Percentiles rank a stretch among this genome's conserved stretches.
Conservation (phyloP, 2,329 filamentous ascomycete genomes). For the Penicillium sp. region DNA sequence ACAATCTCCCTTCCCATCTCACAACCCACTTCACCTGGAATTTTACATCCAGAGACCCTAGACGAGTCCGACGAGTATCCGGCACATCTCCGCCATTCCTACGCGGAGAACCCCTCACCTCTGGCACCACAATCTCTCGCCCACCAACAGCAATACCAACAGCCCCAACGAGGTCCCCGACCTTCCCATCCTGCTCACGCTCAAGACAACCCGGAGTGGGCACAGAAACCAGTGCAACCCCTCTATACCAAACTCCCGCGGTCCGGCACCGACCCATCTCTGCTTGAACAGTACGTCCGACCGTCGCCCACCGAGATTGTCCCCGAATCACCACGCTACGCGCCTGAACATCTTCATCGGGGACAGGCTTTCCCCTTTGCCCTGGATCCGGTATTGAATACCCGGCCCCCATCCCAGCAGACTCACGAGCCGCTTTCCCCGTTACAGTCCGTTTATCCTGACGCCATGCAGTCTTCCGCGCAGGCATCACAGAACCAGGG, state of each 20-base stretch:
- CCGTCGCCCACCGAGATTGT: conserved; percentile 25
- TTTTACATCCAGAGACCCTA: conserved; percentile 7
- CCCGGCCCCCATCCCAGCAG: conserved; percentile 25
- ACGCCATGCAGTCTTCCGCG: conserved; percentile 26
- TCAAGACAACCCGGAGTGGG: conserved; percentile 17
- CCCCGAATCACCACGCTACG: conserved; percentile 15
- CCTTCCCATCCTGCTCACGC: conserved; percentile 21
- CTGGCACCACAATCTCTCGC: conserved; percentile 9
- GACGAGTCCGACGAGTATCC: conserved; percentile 4
- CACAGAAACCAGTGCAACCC: conserved; percentile 21
- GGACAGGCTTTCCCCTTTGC: conserved; percentile 6
- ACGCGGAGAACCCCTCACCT: conserved; percentile 16
- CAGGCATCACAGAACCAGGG: conserved; percentile 13
- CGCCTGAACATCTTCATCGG: conserved; percentile 5
- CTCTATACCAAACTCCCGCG: conserved; percentile 24
- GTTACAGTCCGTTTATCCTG: conserved; percentile 17
- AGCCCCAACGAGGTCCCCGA: conserved; percentile 11
- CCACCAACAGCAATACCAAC: conserved; percentile 20
- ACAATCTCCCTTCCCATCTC: conserved; percentile 21
- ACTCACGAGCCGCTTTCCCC: conserved; percentile 23
- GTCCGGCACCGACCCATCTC: conserved; percentile 30
- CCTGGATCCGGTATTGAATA: conserved; percentile 25
- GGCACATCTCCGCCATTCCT: conserved; percentile 1
- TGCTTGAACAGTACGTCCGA: conserved; percentile 22
- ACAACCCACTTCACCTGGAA: conserved; percentile 24